Conservation (phyloP, 202 grass and related monocot genomes). For the Saccharum hybrid region DNA sequence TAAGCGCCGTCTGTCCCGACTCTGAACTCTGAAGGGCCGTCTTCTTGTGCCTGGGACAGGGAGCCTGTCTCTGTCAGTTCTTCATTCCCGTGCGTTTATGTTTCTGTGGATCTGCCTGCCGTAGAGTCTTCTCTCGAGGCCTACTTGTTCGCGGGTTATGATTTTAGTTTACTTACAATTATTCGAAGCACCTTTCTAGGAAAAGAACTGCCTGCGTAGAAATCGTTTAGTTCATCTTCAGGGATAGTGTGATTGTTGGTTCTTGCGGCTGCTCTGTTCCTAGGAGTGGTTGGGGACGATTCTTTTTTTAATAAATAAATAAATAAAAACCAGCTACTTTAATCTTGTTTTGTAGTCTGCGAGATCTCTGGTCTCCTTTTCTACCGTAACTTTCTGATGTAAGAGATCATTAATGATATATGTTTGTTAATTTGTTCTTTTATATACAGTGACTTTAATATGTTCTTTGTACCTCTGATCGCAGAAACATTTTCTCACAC, state of each 20-base stretch:
- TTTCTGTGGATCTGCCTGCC: constrained; percentile 1
- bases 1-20: not conserved
- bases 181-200: not conserved
- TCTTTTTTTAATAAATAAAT: not conserved
- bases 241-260: not conserved
- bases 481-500: not conserved
- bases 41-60: not conserved
- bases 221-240: not conserved
- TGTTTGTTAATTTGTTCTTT: not conserved
- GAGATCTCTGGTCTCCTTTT: not conserved
- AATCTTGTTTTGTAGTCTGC: not conserved
- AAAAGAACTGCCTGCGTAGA: not conserved
- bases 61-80: constrained; percentile 6
- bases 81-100: not conserved
- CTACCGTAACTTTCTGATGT: not conserved
- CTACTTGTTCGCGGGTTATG: not conserved
- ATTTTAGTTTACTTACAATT: not conserved
- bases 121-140: not conserved
- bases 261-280: not conserved
- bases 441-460: not conserved
- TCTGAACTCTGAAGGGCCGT: not conserved
- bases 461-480: not conserved
- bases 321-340: not conserved
- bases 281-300: not conserved
- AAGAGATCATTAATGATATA: not conserved